Base-by-base conservation (phyloP, 305 asterid genomes). In the Euphrasia arctica region DNA sequence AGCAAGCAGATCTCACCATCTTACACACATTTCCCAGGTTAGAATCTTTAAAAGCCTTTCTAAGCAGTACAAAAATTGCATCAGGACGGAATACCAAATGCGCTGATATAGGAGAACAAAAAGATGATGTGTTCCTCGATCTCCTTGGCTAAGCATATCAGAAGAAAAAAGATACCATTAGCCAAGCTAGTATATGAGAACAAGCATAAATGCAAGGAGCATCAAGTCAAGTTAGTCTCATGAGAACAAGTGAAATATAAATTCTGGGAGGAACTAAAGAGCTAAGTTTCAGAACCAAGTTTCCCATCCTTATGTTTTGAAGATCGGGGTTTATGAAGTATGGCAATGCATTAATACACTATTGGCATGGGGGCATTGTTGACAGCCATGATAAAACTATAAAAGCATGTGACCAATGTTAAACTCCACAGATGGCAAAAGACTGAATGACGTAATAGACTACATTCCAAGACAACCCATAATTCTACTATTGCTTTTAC, bases 11-110 rank as follows among this genome's bases (percentile, higher is more conserved):
- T 65, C 82, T 83, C 74, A 93, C 99, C 94, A 80, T 78, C 75
- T 83, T 82, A 85, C 97, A 93, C 74, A 90, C 80, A 66, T 58
- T 80, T 66, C 96, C 95, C 76, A 93, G 83, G 75, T 80, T 75
- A 54, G 82, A 71, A 75, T 93, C 96, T 74, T 83, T 86, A 74
- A 75, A 83, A 77, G 99, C 99, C 82, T 85, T 85, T 81, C 99
- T 83, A 58, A 93, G 79, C 68, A 90, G 79, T 61, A 70, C 69
- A 77, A 93, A 85, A 71, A 88, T 60, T 29, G 85, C 86, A 74
- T 93, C 97, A 55, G 95, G 88, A 60, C 96, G 97, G 76, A 86
- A 88, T 59, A 84, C 89, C 71, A 83, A 64, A 78, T 86, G 78
- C 81, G 74, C 77, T 10, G 96, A 88, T 52, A 84, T 76, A 66